phyloP scores from a whole-genome alignment of 2,329 filamentous ascomycete genomes.

The Fusarium torulosum region DNA sequence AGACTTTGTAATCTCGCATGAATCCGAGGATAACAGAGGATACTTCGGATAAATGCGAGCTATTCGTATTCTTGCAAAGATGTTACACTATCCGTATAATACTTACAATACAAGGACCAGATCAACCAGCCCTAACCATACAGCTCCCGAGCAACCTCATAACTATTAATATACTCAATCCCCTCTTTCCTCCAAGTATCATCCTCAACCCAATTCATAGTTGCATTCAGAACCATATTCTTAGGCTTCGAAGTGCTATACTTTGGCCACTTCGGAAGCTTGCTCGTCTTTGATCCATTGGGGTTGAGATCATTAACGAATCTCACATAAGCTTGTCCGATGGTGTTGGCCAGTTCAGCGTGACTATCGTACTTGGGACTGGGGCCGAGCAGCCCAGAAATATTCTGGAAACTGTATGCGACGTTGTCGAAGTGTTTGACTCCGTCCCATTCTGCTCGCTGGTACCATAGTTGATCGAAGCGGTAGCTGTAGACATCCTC shows the following conservation, averaged over 20 bases:
- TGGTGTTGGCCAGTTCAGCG: conserved; percentile 50
- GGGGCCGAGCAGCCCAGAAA: conserved; percentile 60
- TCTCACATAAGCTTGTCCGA: conserved; percentile 58
- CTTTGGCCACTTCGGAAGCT: conserved; percentile 57
- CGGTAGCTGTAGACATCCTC: conserved; percentile 61
- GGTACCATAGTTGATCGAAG: conserved; percentile 62
- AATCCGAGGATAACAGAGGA: not conserved
- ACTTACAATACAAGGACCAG: not conserved
- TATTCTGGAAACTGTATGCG: conserved; percentile 65
- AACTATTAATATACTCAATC: conserved; percentile 52
- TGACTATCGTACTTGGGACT: conserved; percentile 58
- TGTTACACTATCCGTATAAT: too few relatives aligned
- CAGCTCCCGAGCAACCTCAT: conserved; percentile 44
- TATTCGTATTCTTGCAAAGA: not conserved
- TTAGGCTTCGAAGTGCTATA: conserved; percentile 55
- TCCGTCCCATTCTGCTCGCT: conserved; percentile 55
- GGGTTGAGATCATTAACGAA: conserved; percentile 60
- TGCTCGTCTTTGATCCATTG: conserved; percentile 49
- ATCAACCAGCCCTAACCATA: conserved; percentile 24
- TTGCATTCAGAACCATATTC: conserved; percentile 62
- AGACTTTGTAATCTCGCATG: not conserved
- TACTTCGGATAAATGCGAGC: not conserved
- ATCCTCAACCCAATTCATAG: conserved; percentile 58
- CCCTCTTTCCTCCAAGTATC: conserved; percentile 62
- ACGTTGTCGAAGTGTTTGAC: conserved; percentile 64